phyloP scores from a whole-genome alignment of 2,329 filamentous ascomycete species.

The Aureobasidium sp. region DNA sequence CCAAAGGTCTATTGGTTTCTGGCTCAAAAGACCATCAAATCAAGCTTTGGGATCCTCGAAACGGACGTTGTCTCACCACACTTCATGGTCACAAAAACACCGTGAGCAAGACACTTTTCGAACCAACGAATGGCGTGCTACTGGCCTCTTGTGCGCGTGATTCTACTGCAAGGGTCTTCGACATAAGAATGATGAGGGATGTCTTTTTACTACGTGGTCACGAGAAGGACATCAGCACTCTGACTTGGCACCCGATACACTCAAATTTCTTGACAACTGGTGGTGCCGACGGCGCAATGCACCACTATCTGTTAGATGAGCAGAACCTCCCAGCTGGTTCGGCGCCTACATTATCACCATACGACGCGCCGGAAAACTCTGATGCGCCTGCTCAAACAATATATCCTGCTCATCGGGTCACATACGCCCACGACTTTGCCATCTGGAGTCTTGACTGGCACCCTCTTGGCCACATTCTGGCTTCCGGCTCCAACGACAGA shows the following conservation, averaged over 20 bases:
- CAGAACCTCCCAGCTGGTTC: constrained; percentile 75
- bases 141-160: constrained; percentile 90
- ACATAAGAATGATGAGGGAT: constrained; percentile 96
- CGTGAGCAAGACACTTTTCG: constrained; percentile 87
- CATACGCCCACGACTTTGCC: constrained; percentile 85
- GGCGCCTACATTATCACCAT: constrained; percentile 67
- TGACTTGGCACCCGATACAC: constrained; percentile 92
- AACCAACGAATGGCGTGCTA: constrained; percentile 73
- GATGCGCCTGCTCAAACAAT: constrained; percentile 84
- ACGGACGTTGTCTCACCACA: constrained; percentile 80
- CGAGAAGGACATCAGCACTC: constrained; percentile 88
- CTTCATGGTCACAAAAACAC: constrained; percentile 97
- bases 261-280: constrained; percentile 83
- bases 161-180: constrained; percentile 86
- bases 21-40: constrained; percentile 97
- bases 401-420: constrained; percentile 78
- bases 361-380: constrained; percentile 72
- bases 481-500: constrained; percentile 91
- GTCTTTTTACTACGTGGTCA: constrained; percentile 89
- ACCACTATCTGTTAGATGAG: constrained; percentile 94
- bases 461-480: constrained; percentile 87
- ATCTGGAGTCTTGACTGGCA: constrained; percentile 99
- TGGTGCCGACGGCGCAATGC: constrained; percentile 79
- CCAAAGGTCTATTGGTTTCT: constrained; percentile 87
- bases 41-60: constrained; percentile 97